These are phyloP conservation scores for Sesbania bispinosa DNA, from an alignment of 306 rosid genomes.

Conservation along the genomic window DNA sequence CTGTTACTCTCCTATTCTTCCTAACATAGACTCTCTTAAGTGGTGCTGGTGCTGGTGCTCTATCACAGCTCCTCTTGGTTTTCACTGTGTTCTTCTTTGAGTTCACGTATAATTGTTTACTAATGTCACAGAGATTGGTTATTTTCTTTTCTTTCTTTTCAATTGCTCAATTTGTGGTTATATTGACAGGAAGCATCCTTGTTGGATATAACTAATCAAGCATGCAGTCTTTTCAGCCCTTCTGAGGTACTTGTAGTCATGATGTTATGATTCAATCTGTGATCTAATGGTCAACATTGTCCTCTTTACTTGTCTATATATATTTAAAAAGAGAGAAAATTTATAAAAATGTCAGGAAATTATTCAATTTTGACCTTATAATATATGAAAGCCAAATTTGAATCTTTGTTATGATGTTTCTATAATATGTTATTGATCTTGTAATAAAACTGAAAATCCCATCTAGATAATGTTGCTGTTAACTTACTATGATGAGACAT, in stretches of 20 bases:
- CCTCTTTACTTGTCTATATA: not conserved
- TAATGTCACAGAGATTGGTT: slow-evolving; percentile 1
- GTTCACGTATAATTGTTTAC: not conserved
- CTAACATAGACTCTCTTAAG: no score
- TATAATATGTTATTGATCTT: not conserved
- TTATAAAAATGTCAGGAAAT: not conserved
- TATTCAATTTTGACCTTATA: not conserved
- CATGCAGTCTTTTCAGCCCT: slow-evolving; percentile 71
- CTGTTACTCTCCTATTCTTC: no score
- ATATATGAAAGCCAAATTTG: not conserved
- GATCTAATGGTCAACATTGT: slow-evolving; percentile 1
- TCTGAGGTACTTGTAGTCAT: slow-evolving; percentile 54
- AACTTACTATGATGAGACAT: not conserved
- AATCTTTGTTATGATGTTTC: not conserved
- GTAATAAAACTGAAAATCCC: not conserved
- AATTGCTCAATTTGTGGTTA: slow-evolving; percentile 20
- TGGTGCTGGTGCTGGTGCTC: no score
- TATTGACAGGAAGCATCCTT: slow-evolving; percentile 85
- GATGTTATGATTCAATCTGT: not conserved
- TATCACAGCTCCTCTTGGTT: slow-evolving; percentile 1
- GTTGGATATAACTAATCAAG: slow-evolving; percentile 73
- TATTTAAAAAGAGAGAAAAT: not conserved
- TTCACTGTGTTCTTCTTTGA: not conserved
- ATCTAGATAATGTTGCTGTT: not conserved
- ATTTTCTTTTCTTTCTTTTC: slow-evolving; percentile 9